Base-by-base conservation (phyloP, 2,329 filamentous ascomycete species). In the Fusarium coffeatum region DNA sequence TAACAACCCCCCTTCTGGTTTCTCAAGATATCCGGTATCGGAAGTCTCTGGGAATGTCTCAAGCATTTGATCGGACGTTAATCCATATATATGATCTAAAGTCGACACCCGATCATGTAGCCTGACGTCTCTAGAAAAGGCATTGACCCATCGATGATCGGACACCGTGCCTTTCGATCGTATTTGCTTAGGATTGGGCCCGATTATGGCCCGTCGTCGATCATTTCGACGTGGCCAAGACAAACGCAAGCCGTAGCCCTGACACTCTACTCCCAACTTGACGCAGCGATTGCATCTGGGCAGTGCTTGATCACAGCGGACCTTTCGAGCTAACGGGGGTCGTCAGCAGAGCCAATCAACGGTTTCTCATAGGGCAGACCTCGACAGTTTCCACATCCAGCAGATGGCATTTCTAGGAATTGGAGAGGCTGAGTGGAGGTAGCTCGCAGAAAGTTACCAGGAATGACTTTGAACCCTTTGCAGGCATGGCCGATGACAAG, bases 171-270 rank as follows among this genome's bases (percentile, higher is more conserved):
- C 16, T 3, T n/a, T 28, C 3, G 22, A 6, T 6, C 28, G 10
- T 8, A 25, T 12, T 20, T 55, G 40, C 8, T 5, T 22, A 3
- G 66, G 58, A 11, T 11, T n/a, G 2, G 66, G 71, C 2, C 71
- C 71, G 9, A 66, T 12, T 0, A 71, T 41, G 3, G 66, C 32
- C 8, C 71, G 66, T 1, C 56, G 61, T 12, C 37, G 43, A 20
- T 73, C 66, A 18, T 57, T 56, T 0, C 23, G 22, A 3, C 66
- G 58, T 5, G 71, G 71, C 71, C 69, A 73, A 7, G 71, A 73
- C 0, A 73, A 18, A 1, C 49, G 71, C 2, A 72, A 27, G 0
- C 64, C 66, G 8, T 73, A 74, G 8, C 71, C 71, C 2, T 54
- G 27, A 20, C 71, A 73, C 5, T 27, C 12, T 2, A 55, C 58